Evolutionary conservation across 2,329 filamentous ascomycete species (phyloP).

Genomic region (Sarocladiaceae sp.): DNA sequence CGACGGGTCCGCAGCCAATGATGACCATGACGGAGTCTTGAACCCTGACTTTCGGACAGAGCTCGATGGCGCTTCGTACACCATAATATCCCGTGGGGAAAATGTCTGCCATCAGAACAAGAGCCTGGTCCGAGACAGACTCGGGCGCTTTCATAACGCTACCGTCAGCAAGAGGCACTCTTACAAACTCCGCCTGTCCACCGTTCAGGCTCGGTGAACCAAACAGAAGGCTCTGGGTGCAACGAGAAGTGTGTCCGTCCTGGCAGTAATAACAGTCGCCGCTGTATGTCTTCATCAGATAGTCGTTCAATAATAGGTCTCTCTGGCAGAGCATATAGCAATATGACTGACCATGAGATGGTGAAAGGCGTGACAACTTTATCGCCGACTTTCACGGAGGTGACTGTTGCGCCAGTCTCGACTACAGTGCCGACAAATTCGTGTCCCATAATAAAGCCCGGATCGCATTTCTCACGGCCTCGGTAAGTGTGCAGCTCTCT

Average conservation of each 20-base stretch:
- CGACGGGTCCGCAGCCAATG: slow-evolving; percentile 82
- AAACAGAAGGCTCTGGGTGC: slow-evolving; percentile 65
- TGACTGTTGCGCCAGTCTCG: slow-evolving; percentile 60
- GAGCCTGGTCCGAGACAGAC: slow-evolving; percentile 10
- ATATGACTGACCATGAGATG: slow-evolving; percentile 11
- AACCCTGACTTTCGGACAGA: slow-evolving; percentile 38
- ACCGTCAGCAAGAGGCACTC: slow-evolving; percentile 66
- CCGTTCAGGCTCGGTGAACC: slow-evolving; percentile 68
- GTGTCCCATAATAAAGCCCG: slow-evolving; percentile 64
- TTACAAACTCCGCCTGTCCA: slow-evolving; percentile 77
- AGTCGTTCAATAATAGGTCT: no score
- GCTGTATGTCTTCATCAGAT: no score
- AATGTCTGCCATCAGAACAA: slow-evolving; percentile 14
- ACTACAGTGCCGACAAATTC: slow-evolving; percentile 73
- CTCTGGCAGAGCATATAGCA: slow-evolving; percentile 5
- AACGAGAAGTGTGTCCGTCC: slow-evolving; percentile 72
- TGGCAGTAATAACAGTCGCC: slow-evolving; percentile 82
- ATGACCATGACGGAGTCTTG: slow-evolving; percentile 66
- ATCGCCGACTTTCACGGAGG: slow-evolving; percentile 29
- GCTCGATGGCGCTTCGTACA: slow-evolving; percentile 14
- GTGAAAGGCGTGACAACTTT: slow-evolving; percentile 14
- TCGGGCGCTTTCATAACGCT: slow-evolving; percentile 11
- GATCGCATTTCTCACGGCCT: slow-evolving; percentile 63
- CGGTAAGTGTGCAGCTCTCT: slow-evolving; percentile 73
- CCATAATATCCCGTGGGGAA: slow-evolving; percentile 13